Percentiles rank a stretch among this genome's conserved stretches.
Conservation (phyloP, 2,329 filamentous ascomycete species). For the Lachnellula hyalina region DNA sequence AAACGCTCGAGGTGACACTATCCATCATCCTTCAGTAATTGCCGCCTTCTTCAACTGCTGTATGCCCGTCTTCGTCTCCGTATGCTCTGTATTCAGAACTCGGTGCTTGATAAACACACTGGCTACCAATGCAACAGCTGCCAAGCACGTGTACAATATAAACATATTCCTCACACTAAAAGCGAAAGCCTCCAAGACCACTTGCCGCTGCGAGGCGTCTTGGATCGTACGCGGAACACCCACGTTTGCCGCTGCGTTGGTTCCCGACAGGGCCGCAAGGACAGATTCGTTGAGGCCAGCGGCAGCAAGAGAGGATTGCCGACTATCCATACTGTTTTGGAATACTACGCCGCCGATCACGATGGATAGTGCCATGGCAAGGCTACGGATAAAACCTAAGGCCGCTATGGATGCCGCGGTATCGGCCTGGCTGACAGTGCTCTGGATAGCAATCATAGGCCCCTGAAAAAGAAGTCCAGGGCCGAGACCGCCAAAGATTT, state of each 20-base stretch:
- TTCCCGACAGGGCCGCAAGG: slow-evolving; percentile 31
- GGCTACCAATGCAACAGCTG: slow-evolving; percentile 31
- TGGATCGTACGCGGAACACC: slow-evolving; percentile 36
- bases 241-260: slow-evolving; percentile 21
- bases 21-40: not conserved
- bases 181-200: slow-evolving; percentile 16
- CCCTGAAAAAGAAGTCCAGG: slow-evolving; percentile 48
- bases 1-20: no score
- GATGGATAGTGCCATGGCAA: slow-evolving; percentile 39
- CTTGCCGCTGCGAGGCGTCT: slow-evolving; percentile 10
- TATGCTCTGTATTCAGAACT: slow-evolving; percentile 42
- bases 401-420: slow-evolving; percentile 47
- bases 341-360: slow-evolving; percentile 44
- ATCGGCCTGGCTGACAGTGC: slow-evolving; percentile 35
- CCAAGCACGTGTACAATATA: slow-evolving; percentile 20
- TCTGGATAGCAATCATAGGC: slow-evolving; percentile 51
- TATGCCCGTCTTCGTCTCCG: slow-evolving; percentile 46
- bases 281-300: slow-evolving; percentile 17
- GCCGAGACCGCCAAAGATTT: slow-evolving; percentile 47
- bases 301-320: slow-evolving; percentile 5
- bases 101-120: slow-evolving; percentile 39
- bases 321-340: slow-evolving; percentile 36
- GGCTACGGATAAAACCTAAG: slow-evolving; percentile 41
- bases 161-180: slow-evolving; percentile 23
- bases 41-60: not conserved